phyloP scores from a whole-genome alignment of 176 grass and related monocot species.

The Tillandsia fasciculata region DNA sequence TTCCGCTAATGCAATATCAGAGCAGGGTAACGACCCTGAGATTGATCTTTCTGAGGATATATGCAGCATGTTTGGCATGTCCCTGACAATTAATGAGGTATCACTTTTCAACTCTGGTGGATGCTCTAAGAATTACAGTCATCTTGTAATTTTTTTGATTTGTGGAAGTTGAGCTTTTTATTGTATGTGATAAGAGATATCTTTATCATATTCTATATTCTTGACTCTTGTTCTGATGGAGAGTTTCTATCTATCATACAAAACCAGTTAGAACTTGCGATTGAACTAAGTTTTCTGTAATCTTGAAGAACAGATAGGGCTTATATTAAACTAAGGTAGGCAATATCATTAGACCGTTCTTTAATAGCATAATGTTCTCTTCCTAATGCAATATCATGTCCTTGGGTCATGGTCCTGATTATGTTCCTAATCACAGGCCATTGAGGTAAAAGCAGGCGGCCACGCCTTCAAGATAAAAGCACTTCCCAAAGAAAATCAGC shows the following conservation, averaged over 20 bases:
- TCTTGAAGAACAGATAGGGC: too few relatives aligned
- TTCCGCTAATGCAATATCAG: conserved; percentile 15
- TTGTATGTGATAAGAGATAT: not conserved
- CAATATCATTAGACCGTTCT: too few relatives aligned
- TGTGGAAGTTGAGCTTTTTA: not conserved
- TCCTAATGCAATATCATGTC: too few relatives aligned
- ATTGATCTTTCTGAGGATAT: conserved; percentile 66
- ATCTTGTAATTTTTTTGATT: not conserved
- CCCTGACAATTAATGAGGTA: conserved; percentile 67
- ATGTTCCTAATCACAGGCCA: conserved; percentile 28
- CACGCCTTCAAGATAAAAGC: conserved; percentile 62
- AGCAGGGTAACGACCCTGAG: conserved; percentile 33
- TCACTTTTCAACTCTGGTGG: not conserved
- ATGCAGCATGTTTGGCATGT: conserved; percentile 46
- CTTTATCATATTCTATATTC: too few relatives aligned
- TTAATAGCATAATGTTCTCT: too few relatives aligned
- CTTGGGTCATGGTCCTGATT: not conserved
- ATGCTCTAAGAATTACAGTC: not conserved
- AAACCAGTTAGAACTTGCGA: too few relatives aligned
- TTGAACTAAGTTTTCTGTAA: too few relatives aligned
- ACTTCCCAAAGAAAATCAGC: conserved; percentile 74
- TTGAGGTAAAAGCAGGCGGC: conserved; percentile 47
- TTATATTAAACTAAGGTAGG: too few relatives aligned
- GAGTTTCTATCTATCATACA: too few relatives aligned
- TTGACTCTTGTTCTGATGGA: too few relatives aligned